These are phyloP conservation scores for Auricularia heimuer DNA, from an alignment of 768 basidiomycete genomes.

Conservation along the genomic window DNA sequence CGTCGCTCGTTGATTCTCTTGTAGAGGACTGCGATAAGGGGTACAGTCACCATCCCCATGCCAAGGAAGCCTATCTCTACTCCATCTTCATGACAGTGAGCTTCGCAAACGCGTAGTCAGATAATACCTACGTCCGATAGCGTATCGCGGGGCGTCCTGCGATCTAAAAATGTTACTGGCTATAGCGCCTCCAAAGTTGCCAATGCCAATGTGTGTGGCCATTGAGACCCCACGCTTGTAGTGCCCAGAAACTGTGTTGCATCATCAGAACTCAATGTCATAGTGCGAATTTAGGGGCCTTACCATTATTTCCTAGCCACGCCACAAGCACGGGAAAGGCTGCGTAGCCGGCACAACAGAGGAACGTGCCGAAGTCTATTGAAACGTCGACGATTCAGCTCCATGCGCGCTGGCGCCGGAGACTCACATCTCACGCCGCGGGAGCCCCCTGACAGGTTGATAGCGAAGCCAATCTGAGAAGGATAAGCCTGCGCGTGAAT, in stretches of 20 bases:
- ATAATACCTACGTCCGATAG: conserved; percentile 41
- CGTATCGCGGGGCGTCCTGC: conserved; percentile 49
- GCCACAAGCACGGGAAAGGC: conserved; percentile 49
- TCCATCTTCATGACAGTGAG: conserved; percentile 31
- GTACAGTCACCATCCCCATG: conserved; percentile 47
- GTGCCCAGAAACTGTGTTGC: conserved; percentile 36
- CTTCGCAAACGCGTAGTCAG: too few relatives aligned
- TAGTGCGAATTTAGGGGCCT: too few relatives aligned
- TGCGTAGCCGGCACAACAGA: conserved; percentile 54
- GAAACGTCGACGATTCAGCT: background rate
- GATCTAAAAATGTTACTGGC: conserved; percentile 53
- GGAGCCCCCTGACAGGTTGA: background rate
- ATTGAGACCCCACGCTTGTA: conserved; percentile 63
- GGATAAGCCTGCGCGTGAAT: too few relatives aligned
- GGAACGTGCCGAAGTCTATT: conserved; percentile 53
- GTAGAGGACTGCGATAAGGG: conserved; percentile 40
- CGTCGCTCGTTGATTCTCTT: conserved; percentile 45
- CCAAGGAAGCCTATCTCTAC: conserved; percentile 60
- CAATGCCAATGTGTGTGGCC: conserved; percentile 59
- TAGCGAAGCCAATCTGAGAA: background rate
- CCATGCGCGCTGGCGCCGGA: background rate
- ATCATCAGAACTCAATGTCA: too few relatives aligned
- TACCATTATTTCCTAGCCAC: conserved; percentile 27
- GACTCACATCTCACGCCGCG: background rate
- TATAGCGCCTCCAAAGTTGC: conserved; percentile 56